These are phyloP conservation scores for Solanum paucissectum DNA, from an alignment of 257 asterid species.

Conservation along the genomic window DNA sequence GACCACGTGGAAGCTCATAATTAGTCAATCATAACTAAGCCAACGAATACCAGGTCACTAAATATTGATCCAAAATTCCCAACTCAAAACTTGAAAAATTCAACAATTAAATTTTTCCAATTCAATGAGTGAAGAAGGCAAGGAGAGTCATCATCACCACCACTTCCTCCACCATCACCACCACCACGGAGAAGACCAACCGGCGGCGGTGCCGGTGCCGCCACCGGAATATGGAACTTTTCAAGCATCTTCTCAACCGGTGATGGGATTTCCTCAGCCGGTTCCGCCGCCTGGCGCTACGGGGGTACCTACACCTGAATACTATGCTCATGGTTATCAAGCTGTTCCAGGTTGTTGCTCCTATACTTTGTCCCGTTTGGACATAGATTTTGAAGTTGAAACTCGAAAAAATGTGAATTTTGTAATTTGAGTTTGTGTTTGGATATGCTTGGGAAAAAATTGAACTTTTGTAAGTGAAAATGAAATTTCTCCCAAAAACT, in stretches of 20 bases:
- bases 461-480: neutral
- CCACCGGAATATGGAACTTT: conserved; percentile 69
- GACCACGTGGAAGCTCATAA: neutral
- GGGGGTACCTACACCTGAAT: conserved; percentile 26
- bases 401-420: neutral
- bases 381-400: neutral
- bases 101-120: neutral
- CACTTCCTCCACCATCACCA: neutral
- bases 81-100: neutral
- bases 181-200: conserved; percentile 1
- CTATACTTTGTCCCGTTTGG: neutral
- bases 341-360: conserved; percentile 55
- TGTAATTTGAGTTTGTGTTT: neutral
- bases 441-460: neutral
- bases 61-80: neutral
- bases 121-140: conserved; percentile 48
- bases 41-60: neutral
- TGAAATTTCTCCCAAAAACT: neutral
- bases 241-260: conserved; percentile 36
- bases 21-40: neutral
- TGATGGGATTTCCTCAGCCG: conserved; percentile 84
- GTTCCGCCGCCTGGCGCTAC: conserved; percentile 76
- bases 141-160: conserved; percentile 22
- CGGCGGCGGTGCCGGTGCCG: conserved; percentile 17
- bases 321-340: conserved; percentile 76